Evolutionary conservation across 2,329 filamentous ascomycete species (phyloP), one percentile per base, ranked within the genome.

Genomic region (Pleomassaria siparia): DNA sequence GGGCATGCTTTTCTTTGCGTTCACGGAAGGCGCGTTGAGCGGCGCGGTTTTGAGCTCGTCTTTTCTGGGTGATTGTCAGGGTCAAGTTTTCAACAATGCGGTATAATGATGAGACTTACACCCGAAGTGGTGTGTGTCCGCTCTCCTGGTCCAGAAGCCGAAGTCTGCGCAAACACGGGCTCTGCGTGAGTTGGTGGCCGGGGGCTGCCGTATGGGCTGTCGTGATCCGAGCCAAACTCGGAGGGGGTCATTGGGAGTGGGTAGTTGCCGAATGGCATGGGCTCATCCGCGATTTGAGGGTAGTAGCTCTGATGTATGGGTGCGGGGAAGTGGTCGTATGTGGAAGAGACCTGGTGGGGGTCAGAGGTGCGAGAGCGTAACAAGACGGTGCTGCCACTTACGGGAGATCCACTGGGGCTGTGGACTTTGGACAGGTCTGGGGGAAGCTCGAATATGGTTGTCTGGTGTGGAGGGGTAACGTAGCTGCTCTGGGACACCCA

Each of bases 1-100:
- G 79, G 59, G 85, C 84, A 51, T 84, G 79, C 63, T 85, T 82
- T 60, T 86, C 81, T 59, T 84, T 85, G 44, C 82, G 76, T 62
- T 85, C 81, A 40, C 81, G 74, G 60, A 84, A 84, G 1, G 81
- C 81, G 48, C 81, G 72, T 62, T 84, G 81, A 2, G 81, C 83
- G 30, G 81, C 81, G 44, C 81, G 76, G 55, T 84, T 84, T 56
- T 84, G 81, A 37, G 80, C 81, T 60, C 81, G 74, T 50, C 81
- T 77, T 39, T 80, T 76, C 79, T 83, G 60, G 26, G 35, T 5
- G 5, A 6, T 15, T 37, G 53, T 58, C 51, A 66, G 47, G 5
- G 6, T 20, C 9, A 5, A 30, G 22, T 26, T 28, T 32, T 7
- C 16, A 10, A 10, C 12, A 20, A 25, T n/a, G 12, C 18, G 21